These are phyloP conservation scores for Acer campestre DNA, from an alignment of 345 rosid species.

Conservation along the genomic window DNA sequence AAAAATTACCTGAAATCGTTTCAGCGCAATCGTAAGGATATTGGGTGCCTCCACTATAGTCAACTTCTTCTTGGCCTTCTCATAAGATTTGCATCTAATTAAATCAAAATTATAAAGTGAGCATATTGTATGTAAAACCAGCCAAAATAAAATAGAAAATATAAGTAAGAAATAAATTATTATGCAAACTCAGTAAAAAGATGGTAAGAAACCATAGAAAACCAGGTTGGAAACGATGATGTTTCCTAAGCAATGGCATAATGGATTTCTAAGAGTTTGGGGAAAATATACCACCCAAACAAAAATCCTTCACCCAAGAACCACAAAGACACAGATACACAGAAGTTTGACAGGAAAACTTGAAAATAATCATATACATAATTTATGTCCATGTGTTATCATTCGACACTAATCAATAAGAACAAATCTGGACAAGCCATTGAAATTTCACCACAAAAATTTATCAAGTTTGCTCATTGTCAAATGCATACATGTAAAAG, in stretches of 20 bases:
- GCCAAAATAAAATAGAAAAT: conserved; percentile 12
- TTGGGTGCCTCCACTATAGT: conserved; percentile 86
- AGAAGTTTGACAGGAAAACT: not conserved
- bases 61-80: conserved; percentile 89
- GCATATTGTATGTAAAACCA: not conserved
- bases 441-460: not conserved
- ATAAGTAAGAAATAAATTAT: not conserved
- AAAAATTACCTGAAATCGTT: conserved; percentile 82
- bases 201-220: not conserved
- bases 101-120: conserved; percentile 7
- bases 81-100: conserved; percentile 83
- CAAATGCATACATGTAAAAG: not conserved
- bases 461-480: not conserved
- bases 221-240: not conserved
- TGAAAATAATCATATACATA: not conserved
- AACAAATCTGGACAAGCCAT: not conserved
- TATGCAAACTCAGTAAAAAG: not conserved
- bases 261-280: not conserved
- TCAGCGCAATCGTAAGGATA: conserved; percentile 92
- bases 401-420: not conserved
- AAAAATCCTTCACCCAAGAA: not conserved
- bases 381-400: not conserved
- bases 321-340: not conserved
- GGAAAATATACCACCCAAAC: not conserved
- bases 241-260: not conserved